Evolutionary conservation across 345 rosid species (phyloP), one percentile per base, ranked within the genome.

Genomic region (Jatropha curcas): DNA sequence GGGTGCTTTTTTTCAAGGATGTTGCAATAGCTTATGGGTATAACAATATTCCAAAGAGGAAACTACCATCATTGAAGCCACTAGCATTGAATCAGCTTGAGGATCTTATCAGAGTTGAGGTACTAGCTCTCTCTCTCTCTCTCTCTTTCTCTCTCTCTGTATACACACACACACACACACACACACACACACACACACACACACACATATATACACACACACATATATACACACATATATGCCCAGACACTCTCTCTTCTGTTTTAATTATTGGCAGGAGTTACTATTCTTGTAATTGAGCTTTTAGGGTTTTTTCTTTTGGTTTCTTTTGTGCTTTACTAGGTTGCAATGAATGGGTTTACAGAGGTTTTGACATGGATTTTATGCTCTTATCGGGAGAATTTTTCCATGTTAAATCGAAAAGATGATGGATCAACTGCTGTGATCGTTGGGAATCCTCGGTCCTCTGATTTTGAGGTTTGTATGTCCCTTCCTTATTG

Each of bases 381-480:
- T 75, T 85, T 95, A 57, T 86, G 96, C 77, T 86, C 96, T 28
- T 68, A 76, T 78, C 85, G 85, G 70, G 99, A 95, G 76, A 88
- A 84, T 74, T 89, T 87, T 79, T 78, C 63, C 33, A 79, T 89
- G 92, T 76, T 95, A 77, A 92, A 92, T 65, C 85, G 86, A 43
- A 67, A 78, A 51, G 96, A 87, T 83, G 92, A 87, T 70, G 73
- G 82, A 64, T 76, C 88, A 55, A 71, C 69, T 14, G 91, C 90
- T 25, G 97, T 83, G 37, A 80, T 88, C 27, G 75, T 90, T 76
- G 94, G 79, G 62, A 94, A 94, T 71, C 98, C 98, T 33, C 92
- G 98, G 10, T 83, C 94, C 52, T 81, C 97, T 67, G 99, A 95
- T 85, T 95, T 88, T 82, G 97, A 95, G 99, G 99, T 95, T 78